phyloP scores from a whole-genome alignment of 1,284 basidiomycete species.

The Tylopilus sp. region DNA sequence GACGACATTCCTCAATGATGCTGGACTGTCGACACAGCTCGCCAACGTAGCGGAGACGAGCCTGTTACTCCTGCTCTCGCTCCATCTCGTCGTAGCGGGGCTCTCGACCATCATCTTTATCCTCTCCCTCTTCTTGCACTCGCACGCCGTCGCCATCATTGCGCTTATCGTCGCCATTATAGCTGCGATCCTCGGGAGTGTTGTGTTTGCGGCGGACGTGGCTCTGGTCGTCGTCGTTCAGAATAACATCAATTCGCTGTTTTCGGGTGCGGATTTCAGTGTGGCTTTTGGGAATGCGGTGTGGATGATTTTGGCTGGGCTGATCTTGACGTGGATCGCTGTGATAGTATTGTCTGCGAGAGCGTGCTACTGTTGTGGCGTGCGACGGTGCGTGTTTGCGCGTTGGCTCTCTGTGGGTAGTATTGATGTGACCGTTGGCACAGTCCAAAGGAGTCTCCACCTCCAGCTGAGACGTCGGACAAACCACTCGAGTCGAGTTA shows the following conservation, averaged over 20 bases:
- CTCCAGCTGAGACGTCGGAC: background rate
- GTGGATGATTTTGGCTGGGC: constrained; percentile 64
- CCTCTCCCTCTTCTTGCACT: constrained; percentile 56
- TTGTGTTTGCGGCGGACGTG: constrained; percentile 61
- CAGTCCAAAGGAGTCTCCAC: constrained; percentile 10
- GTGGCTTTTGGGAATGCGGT: constrained; percentile 64
- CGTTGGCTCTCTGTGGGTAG: background rate
- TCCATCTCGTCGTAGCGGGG: constrained; percentile 63
- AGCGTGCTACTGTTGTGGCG: constrained; percentile 68
- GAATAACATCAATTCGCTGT: constrained; percentile 42
- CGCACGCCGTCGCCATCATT: constrained; percentile 53
- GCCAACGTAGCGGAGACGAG: constrained; percentile 48
- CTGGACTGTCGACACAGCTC: constrained; percentile 46
- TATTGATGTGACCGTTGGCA: constrained; percentile 10
- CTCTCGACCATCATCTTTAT: constrained; percentile 55
- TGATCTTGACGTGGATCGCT: constrained; percentile 56
- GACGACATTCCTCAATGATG: constrained; percentile 37
- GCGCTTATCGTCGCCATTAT: constrained; percentile 58
- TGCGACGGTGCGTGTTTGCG: constrained; percentile 38
- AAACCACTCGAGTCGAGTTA: too few relatives aligned
- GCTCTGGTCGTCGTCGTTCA: constrained; percentile 55
- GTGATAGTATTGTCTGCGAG: constrained; percentile 60
- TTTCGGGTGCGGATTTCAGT: constrained; percentile 42
- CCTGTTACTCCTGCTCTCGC: constrained; percentile 58
- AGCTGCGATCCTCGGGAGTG: constrained; percentile 51